Conservation (phyloP, 192 early-diverging fungal species). For the Phycomyces nitens region DNA sequence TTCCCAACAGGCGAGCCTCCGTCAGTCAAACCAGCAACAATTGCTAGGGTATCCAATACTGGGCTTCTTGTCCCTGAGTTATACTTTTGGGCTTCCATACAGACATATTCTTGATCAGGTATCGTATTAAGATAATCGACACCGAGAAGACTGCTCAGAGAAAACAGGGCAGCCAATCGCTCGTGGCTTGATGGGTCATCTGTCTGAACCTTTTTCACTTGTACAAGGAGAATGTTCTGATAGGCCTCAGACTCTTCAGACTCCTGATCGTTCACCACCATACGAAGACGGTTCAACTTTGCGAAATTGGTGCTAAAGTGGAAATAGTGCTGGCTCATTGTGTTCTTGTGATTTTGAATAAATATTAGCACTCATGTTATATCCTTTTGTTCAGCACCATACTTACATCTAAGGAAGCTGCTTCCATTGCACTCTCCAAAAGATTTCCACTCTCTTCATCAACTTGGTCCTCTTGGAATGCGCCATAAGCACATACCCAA, state of each 20-base stretch:
- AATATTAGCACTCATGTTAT: not conserved
- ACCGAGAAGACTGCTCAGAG: slow-evolving; percentile 28
- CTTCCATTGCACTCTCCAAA: slow-evolving; percentile 18
- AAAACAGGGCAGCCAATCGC: slow-evolving; percentile 24
- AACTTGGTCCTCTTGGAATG: not conserved
- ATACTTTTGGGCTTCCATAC: slow-evolving; percentile 8
- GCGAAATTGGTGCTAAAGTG: slow-evolving; percentile 29
- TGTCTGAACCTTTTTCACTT: slow-evolving; percentile 17
- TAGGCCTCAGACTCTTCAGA: slow-evolving; percentile 9
- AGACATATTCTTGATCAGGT: slow-evolving; percentile 5
- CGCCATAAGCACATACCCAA: slow-evolving; percentile 23
- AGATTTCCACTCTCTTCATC: slow-evolving; percentile 22
- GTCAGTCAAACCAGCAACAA: slow-evolving; percentile 21
- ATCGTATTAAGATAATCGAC: slow-evolving; percentile 17
- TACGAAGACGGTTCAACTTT: slow-evolving; percentile 12
- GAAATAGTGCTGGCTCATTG: slow-evolving; percentile 16
- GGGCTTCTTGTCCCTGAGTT: not conserved
- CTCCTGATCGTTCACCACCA: not conserved
- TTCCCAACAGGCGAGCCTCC: slow-evolving; percentile 24
- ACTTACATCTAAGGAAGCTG: slow-evolving; percentile 21
- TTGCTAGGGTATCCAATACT: slow-evolving; percentile 17
- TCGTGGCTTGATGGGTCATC: slow-evolving; percentile 6
- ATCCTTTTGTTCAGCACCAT: not conserved
- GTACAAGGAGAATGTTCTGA: slow-evolving; percentile 5
- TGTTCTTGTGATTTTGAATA: slow-evolving; percentile 13